Base-by-base conservation (phyloP, 768 basidiomycete species). In the Boletus rubescentipes region DNA sequence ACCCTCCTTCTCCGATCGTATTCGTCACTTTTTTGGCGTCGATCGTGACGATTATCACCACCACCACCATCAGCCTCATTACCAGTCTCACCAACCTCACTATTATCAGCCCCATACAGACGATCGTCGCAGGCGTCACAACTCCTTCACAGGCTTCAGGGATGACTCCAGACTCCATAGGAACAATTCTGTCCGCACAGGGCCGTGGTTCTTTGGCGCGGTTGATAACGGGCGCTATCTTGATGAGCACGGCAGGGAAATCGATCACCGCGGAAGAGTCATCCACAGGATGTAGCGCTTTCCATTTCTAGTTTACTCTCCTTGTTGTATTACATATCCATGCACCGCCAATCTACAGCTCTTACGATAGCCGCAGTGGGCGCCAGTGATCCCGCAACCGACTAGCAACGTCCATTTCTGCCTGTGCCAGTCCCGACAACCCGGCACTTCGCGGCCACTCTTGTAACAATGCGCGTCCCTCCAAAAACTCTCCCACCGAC, bases 381-480 rank as follows among this genome's bases (percentile, higher is more conserved):
- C 76, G 71, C 89, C 89, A 91, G 63, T 91, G 87, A 26, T 74
- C 77, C 47, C 71, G 78, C 57, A 90, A 65, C 43, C 61, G 67
- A 51, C 70, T 79, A 12, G 77, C 86, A 9, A 90, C 87, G 65
- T 86, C 84, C 45, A 73, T 75, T 67, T 90, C 89, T 7, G 75
- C 80, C n/a, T 66, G 67, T 16, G 73, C 69, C 21, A 81, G 56
- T 35, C 69, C 70, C n/a, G 62, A 60, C 43, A 54, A 7, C n/a
- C 55, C 48, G 26, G 54, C 60, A 18, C 18, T 36, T 44, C 32
- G 47, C 37, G 29, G 35, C 47, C 57, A 35, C n/a, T 32, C 53
- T 16, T 67, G 51, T 5, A 86, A 68, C 51, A 86, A 61, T 5
- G 77, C 74, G 3, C 80, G 79, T 34, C 85, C 85, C 68, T 86